Evolutionary conservation across 2,329 filamentous ascomycete species (phyloP), one percentile per base, ranked within the genome.

Genomic region (Aspergillus quadrilineatus): DNA sequence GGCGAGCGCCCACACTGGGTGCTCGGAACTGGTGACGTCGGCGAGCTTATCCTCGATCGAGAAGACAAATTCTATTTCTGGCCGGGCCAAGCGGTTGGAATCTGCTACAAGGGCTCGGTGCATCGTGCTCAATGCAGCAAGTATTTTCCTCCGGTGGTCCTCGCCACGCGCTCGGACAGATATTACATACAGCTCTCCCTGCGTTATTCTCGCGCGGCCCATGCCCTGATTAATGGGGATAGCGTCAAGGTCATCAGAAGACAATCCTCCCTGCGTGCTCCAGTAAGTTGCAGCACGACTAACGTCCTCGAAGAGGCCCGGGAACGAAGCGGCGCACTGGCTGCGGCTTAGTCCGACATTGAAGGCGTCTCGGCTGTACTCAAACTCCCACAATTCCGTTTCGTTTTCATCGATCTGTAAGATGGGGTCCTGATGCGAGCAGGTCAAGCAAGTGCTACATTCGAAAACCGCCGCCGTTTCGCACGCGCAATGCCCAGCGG

Each of bases 51-150:
- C 73, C 55, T 75, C 73, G 15, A 74, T 65, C 1, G 71, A 74
- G 58, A 80, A 77, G 12, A 77, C 70, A 56, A 81, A 81, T 57
- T 81, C 78, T 39, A 79, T 73, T 52, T 79, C 74, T 7, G 72
- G 75, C n/a, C 75, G 66, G 1, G 61, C 63, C 15, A 50, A 58
- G 12, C 65, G 66, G 22, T 69, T 64, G 30, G 69, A 67, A 37
- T 75, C 71, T 12, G 72, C 70, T 56, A 74, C 67, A 52, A 82
- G 73, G 56, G 79, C 78, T 45, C 79, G 77, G 58, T 82, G 73
- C 29, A 82, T 74, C n/a, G 77, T 72, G 57, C 79, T 75, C 37
- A 81, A 68, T 4, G 74, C 75, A 3, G 75, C 77, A 8, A 75
- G 41, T 28, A 73, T 72, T 55, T 75, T 74, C 1, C 69, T 68